Percentiles rank a stretch among this genome's conserved stretches.
These are phyloP conservation scores for Blastomyces percursus DNA, from an alignment of 2,329 filamentous ascomycete genomes.

Conservation along the genomic window DNA sequence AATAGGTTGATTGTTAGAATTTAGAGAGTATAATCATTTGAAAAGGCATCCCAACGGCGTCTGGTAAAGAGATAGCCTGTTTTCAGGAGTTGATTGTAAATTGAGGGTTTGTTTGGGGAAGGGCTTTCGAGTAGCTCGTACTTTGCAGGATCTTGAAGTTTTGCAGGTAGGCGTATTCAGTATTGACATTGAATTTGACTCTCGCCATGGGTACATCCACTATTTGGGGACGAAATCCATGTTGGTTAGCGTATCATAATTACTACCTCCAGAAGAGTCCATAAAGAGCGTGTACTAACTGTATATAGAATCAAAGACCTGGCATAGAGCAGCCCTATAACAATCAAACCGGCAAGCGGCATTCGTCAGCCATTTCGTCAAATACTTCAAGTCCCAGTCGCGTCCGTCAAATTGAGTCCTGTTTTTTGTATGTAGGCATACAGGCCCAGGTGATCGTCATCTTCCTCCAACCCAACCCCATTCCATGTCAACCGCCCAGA, in stretches of 20 bases:
- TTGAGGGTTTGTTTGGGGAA: background rate
- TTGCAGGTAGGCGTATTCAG: constrained; percentile 93
- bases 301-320: constrained; percentile 98
- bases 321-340: constrained; percentile 78
- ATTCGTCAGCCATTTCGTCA: background rate
- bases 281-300: constrained; percentile 40
- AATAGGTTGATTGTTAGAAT: constrained; percentile 6
- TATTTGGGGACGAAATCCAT: constrained; percentile 21
- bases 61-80: background rate
- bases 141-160: constrained; percentile 98
- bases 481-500: background rate
- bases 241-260: background rate
- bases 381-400: background rate
- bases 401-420: background rate
- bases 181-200: constrained; percentile 97
- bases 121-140: constrained; percentile 40
- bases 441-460: background rate
- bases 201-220: constrained; percentile 86
- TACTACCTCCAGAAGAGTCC: background rate
- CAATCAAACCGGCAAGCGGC: constrained; percentile 6
- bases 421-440: background rate
- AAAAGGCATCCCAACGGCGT: background rate
- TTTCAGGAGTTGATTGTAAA: background rate
- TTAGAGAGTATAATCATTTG: background rate
- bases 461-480: background rate